phyloP scores from a whole-genome alignment of 345 rosid species.

The Sapria himalayana region DNA sequence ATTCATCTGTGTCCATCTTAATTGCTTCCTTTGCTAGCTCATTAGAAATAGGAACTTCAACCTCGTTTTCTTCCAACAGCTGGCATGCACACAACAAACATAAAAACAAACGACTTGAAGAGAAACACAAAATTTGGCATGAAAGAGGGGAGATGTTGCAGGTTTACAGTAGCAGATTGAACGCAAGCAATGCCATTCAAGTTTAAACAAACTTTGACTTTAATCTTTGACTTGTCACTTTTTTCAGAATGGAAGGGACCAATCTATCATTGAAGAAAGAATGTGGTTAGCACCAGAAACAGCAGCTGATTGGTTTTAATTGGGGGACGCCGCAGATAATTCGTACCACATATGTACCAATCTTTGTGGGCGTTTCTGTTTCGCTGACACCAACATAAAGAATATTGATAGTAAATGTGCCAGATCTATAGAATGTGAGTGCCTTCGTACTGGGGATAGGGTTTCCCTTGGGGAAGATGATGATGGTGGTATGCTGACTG shows the following conservation, averaged over 20 bases:
- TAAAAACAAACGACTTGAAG: not conserved
- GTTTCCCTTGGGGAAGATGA: slow-evolving; percentile 80
- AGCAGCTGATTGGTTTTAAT: not conserved
- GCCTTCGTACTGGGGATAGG: slow-evolving; percentile 73
- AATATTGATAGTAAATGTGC: slow-evolving; percentile 60
- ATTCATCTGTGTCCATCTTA: slow-evolving; percentile 72
- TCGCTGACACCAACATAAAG: slow-evolving; percentile 46
- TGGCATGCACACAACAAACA: slow-evolving; percentile 16
- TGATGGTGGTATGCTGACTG: slow-evolving; percentile 52
- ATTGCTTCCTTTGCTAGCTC: slow-evolving; percentile 30
- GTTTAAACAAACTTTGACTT: slow-evolving; percentile 71
- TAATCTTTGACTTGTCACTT: slow-evolving; percentile 61
- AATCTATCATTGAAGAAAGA: slow-evolving; percentile 27
- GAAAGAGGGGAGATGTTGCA: not conserved
- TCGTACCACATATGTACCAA: slow-evolving; percentile 62
- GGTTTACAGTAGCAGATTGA: slow-evolving; percentile 72
- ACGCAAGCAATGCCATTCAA: slow-evolving; percentile 67
- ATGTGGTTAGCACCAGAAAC: slow-evolving; percentile 1
- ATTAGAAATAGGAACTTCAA: slow-evolving; percentile 57
- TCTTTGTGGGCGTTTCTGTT: slow-evolving; percentile 47
- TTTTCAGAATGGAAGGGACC: slow-evolving; percentile 76
- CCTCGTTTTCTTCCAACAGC: slow-evolving; percentile 92
- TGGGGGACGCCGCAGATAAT: not conserved
- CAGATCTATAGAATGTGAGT: slow-evolving; percentile 57
- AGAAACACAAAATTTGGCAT: not conserved